A percentile compares a stretch with the other conserved stretches of the same genome.
Conservation (phyloP, 495 filamentous ascomycete species). For the Pyrenula massariospora region DNA sequence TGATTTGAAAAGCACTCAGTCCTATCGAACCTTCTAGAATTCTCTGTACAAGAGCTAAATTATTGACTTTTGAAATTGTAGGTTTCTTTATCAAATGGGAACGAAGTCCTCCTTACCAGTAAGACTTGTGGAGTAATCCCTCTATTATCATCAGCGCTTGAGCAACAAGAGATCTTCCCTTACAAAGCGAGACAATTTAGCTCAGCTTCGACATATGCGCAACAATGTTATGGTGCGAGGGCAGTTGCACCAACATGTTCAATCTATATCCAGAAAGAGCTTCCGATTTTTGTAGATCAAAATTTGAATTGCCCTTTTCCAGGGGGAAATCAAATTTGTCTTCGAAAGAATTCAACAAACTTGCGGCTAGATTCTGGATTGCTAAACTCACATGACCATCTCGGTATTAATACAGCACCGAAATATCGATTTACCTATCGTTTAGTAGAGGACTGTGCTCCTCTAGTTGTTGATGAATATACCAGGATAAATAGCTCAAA, state of each 20-base stretch:
- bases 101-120: background rate
- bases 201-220: background rate
- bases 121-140: background rate
- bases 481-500: background rate
- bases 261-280: background rate
- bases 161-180: background rate
- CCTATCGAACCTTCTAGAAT: too few relatives aligned
- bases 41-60: too few relatives aligned
- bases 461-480: constrained; percentile 3
- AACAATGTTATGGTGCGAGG: background rate
- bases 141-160: background rate
- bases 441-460: constrained; percentile 16
- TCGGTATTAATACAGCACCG: constrained; percentile 17
- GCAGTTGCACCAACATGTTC: background rate
- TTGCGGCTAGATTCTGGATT: background rate
- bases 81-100: background rate
- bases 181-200: background rate
- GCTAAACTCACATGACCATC: constrained; percentile 17
- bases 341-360: background rate
- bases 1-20: background rate
- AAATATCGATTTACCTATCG: constrained; percentile 15
- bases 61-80: background rate
- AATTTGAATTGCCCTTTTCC: background rate
- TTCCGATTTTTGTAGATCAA: background rate
- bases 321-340: background rate